These are phyloP conservation scores for Elaeis guineensis DNA, from an alignment of 176 grass and related monocot species.

Conservation along the genomic window DNA sequence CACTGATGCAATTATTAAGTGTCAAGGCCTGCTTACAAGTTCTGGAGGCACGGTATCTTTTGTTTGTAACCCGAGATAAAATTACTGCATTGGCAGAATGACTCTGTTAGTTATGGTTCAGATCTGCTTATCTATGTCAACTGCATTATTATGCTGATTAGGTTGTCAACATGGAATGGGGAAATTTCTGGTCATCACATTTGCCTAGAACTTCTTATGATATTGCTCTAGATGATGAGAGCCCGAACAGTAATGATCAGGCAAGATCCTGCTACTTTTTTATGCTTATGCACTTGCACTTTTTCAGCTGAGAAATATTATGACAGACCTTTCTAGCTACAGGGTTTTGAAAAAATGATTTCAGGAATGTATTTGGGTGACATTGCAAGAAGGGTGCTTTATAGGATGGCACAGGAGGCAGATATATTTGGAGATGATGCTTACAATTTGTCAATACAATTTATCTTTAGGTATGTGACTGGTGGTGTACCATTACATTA, in stretches of 20 bases:
- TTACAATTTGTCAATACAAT: constrained; percentile 1
- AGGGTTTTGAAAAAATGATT: constrained; percentile 18
- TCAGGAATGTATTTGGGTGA: constrained; percentile 25
- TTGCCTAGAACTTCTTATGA: constrained; percentile 85
- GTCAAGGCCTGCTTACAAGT: constrained; percentile 74
- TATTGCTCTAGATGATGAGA: constrained; percentile 64
- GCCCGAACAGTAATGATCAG: constrained; percentile 79
- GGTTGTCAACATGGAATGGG: constrained; percentile 99
- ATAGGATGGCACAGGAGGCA: constrained; percentile 14
- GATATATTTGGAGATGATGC: constrained; percentile 11
- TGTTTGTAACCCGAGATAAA: no score
- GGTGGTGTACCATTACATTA: not conserved
- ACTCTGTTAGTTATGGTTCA: no score
- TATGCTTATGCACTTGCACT: no score
- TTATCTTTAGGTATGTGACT: constrained; percentile 15
- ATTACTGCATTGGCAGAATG: no score
- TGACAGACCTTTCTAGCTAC: no score
- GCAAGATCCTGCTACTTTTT: constrained; percentile 12
- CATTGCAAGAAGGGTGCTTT: constrained; percentile 16
- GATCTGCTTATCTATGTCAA: constrained; percentile 12
- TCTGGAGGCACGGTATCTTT: constrained; percentile 82
- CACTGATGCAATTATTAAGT: constrained; percentile 92
- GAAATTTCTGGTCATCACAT: constrained; percentile 93
- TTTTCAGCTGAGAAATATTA: no score
- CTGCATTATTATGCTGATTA: constrained; percentile 25